These are phyloP conservation scores for Pleurotus pulmonarius DNA, from an alignment of 768 basidiomycete genomes.

Conservation along the genomic window DNA sequence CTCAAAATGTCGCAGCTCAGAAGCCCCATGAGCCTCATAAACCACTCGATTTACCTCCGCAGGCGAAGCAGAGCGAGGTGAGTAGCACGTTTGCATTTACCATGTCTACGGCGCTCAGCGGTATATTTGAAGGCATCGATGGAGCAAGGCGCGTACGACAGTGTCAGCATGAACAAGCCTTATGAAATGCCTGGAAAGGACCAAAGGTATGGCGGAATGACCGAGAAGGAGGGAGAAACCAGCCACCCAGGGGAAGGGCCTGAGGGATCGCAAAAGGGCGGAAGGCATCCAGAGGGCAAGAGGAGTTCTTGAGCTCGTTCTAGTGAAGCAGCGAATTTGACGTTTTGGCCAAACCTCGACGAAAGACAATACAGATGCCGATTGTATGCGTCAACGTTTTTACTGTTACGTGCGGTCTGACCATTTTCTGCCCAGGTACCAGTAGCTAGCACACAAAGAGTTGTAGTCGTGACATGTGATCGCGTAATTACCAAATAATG, in stretches of 20 bases:
- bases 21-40: conserved; percentile 43
- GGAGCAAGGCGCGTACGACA: neutral
- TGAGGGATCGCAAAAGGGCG: conserved; percentile 4
- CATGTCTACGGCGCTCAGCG: neutral
- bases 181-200: conserved; percentile 9
- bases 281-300: conserved; percentile 1
- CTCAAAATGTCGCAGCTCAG: conserved; percentile 37
- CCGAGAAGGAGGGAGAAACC: conserved; percentile 6
- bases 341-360: too few species aligned
- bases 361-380: too few species aligned
- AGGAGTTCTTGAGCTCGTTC: neutral
- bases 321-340: too few species aligned
- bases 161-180: neutral
- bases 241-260: conserved; percentile 10
- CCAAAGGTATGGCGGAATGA: conserved; percentile 5
- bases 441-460: too few species aligned
- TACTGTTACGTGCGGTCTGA: too few species aligned
- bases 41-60: conserved; percentile 30
- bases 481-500: too few species aligned
- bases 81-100: neutral
- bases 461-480: too few species aligned
- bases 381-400: too few species aligned
- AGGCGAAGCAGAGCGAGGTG: neutral
- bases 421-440: too few species aligned
- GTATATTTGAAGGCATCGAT: neutral